Evolutionary conservation across 768 basidiomycete genomes (phyloP).

Genomic region (Leccinum barrowsii): DNA sequence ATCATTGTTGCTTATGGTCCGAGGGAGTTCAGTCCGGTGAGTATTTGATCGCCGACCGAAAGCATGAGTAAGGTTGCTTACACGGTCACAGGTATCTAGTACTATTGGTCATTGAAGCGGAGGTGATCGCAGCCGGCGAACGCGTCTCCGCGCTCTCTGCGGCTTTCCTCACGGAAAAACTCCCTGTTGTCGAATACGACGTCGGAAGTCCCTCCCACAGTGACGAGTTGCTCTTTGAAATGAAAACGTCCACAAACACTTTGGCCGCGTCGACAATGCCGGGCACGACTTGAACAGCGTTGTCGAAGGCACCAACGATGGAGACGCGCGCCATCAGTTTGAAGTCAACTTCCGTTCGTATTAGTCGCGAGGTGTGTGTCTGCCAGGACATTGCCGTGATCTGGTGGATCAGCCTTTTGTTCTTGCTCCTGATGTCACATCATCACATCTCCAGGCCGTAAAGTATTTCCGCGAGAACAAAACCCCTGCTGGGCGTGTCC

Average conservation of each 20-base stretch:
- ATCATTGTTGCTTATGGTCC: too few species aligned
- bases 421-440: background rate
- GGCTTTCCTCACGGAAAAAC: conserved; percentile 14
- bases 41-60: too few species aligned
- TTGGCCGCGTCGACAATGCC: conserved; percentile 35
- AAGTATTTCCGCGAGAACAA: conserved; percentile 31
- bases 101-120: conserved; percentile 32
- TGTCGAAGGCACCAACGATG: conserved; percentile 25
- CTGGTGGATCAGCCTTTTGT: background rate
- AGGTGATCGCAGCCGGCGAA: conserved; percentile 26
- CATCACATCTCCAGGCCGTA: conserved; percentile 14
- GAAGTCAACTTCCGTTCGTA: conserved; percentile 30
- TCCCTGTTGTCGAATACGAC: conserved; percentile 30
- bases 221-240: conserved; percentile 17
- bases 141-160: conserved; percentile 17
- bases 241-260: conserved; percentile 15
- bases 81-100: conserved; percentile 33
- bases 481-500: conserved; percentile 15
- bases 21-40: too few species aligned
- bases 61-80: too few species aligned
- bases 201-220: conserved; percentile 23
- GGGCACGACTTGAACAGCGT: conserved; percentile 20
- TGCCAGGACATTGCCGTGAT: too few species aligned
- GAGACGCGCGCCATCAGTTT: conserved; percentile 25
- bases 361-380: conserved; percentile 9